Conservation (phyloP, 2,329 filamentous ascomycete species). For the Diaporthe citriasiana region DNA sequence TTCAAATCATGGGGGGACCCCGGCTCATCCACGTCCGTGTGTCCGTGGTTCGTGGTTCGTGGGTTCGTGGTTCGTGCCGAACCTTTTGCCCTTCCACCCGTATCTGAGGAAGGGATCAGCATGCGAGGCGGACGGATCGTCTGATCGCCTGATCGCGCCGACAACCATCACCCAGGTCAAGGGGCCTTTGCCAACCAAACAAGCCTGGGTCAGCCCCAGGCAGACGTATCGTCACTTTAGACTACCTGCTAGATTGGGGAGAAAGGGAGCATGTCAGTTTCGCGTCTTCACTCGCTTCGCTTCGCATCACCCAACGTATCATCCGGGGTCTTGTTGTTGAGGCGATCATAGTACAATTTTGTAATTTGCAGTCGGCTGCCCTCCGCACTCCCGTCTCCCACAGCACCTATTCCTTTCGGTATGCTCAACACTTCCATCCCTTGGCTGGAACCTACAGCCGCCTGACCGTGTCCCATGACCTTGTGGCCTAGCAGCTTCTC, state of each 20-base stretch:
- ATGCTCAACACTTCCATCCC: background rate
- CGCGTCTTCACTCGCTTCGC: background rate
- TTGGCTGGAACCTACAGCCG: constrained; percentile 8
- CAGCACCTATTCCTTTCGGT: background rate
- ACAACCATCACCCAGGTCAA: constrained; percentile 26
- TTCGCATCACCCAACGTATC: background rate
- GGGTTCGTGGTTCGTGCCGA: constrained; percentile 24
- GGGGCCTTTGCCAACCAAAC: constrained; percentile 16
- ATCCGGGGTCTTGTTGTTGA: background rate
- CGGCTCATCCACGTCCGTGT: background rate
- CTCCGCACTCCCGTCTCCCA: constrained; percentile 1
- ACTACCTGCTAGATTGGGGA: background rate
- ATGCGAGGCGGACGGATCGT: constrained; percentile 35
- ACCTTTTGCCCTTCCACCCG: background rate
- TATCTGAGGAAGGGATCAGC: constrained; percentile 30
- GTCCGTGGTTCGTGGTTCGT: constrained; percentile 12
- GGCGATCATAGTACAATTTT: constrained; percentile 30
- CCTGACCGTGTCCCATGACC: constrained; percentile 33
- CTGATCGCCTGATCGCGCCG: constrained; percentile 37
- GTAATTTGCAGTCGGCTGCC: constrained; percentile 10
- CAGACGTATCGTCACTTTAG: background rate
- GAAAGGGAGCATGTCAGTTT: background rate
- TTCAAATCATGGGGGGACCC: constrained; percentile 2
- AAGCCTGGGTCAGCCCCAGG: constrained; percentile 8
- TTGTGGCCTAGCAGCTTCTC: constrained; percentile 33